Evolutionary conservation across 352 stramenopile species (phyloP).

Genomic region (Phytophthora palmivora): DNA sequence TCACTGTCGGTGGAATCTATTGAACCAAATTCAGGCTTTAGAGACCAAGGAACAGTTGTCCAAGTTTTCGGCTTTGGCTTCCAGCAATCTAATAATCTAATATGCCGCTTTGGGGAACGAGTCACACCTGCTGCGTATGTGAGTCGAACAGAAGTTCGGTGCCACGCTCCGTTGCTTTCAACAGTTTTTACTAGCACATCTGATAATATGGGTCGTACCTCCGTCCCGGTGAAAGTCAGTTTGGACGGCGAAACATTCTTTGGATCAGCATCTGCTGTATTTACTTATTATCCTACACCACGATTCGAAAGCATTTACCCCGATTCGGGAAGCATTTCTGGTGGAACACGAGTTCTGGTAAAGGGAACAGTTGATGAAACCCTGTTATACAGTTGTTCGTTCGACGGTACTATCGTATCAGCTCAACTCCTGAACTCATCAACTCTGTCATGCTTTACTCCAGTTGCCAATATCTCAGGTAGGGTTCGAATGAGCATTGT

Average conservation of each 20-base stretch:
- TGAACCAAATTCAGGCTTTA: constrained; percentile 26
- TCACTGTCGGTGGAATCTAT: constrained; percentile 30
- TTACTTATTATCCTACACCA: constrained; percentile 32
- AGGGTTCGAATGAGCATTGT: constrained; percentile 9
- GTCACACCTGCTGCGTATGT: constrained; percentile 24
- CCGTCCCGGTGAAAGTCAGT: constrained; percentile 34
- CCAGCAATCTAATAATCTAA: constrained; percentile 5
- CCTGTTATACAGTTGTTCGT: constrained; percentile 39
- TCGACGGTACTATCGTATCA: constrained; percentile 12
- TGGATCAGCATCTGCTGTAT: constrained; percentile 5
- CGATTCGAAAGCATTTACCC: constrained; percentile 31
- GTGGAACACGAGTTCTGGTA: constrained; percentile 33
- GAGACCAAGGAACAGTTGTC: constrained; percentile 19
- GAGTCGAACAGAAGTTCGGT: constrained; percentile 37
- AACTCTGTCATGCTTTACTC: constrained; percentile 31
- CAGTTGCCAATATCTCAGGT: neutral
- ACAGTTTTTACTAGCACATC: neutral
- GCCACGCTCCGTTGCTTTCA: constrained; percentile 13
- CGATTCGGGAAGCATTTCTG: constrained; percentile 25
- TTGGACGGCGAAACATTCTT: constrained; percentile 38
- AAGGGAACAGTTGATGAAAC: constrained; percentile 28
- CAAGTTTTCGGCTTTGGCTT: constrained; percentile 41
- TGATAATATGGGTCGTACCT: neutral
- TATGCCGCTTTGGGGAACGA: constrained; percentile 40
- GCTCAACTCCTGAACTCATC: constrained; percentile 27